Percentiles rank a stretch among this genome's conserved stretches.
Evolutionary conservation across 176 grass and related monocot species (phyloP).

Genomic region (Saccharum officinarum): DNA sequence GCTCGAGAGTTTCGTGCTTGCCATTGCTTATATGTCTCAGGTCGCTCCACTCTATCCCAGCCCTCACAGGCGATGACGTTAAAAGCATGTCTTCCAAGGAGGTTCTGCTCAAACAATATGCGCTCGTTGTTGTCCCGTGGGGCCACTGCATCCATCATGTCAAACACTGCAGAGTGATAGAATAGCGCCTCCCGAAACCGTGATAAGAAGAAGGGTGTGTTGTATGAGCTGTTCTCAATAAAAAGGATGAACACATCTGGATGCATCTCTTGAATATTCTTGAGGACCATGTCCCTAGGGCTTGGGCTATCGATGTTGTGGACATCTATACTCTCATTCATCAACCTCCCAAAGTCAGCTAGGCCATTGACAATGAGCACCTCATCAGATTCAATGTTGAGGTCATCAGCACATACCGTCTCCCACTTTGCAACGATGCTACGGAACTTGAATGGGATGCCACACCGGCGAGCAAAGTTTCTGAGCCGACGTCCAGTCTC

Average conservation of each 20-base stretch:
- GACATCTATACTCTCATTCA: constrained; percentile 28
- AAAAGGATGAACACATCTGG: constrained; percentile 25
- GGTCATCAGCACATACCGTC: constrained; percentile 6
- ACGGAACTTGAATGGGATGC: constrained; percentile 42
- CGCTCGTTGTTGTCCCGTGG: too few species aligned
- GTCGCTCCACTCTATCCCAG: too few species aligned
- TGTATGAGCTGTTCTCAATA: constrained; percentile 26
- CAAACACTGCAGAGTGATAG: too few species aligned
- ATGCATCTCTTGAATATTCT: constrained; percentile 33
- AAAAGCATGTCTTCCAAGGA: too few species aligned
- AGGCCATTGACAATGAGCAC: constrained; percentile 32
- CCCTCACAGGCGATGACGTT: too few species aligned
- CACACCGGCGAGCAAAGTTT: constrained; percentile 10
- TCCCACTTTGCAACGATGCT: constrained; percentile 32
- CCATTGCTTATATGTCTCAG: too few species aligned
- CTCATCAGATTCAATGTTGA: constrained; percentile 4
- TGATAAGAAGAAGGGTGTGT: background rate
- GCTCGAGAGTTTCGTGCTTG: too few species aligned
- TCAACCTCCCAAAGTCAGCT: constrained; percentile 9
- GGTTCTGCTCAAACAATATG: too few species aligned
- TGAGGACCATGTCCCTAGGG: constrained; percentile 14
- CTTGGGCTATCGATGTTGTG: background rate
- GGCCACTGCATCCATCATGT: too few species aligned
- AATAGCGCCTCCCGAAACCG: too few species aligned
- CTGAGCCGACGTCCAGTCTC: constrained; percentile 22